Evolutionary conservation across 495 filamentous ascomycete species (phyloP).

Genomic region (Durotheca rogersii): DNA sequence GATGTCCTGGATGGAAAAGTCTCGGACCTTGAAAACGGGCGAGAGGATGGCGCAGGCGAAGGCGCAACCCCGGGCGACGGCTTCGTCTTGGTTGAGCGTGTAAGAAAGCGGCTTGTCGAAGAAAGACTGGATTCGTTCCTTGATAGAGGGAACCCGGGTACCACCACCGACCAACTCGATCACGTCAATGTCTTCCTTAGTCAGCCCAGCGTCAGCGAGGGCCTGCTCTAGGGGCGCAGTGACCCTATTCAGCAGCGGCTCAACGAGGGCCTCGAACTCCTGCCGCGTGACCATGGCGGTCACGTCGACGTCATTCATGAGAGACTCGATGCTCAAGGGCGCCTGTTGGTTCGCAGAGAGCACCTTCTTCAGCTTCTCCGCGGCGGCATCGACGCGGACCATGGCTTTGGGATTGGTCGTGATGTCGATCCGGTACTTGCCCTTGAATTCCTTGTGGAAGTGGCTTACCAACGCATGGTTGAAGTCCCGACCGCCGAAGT

Average conservation of each 20-base stretch:
- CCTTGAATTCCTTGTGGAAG: constrained; percentile 91
- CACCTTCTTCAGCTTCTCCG: constrained; percentile 99
- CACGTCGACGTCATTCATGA: constrained; percentile 98
- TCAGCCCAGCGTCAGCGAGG: constrained; percentile 86
- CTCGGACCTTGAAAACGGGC: constrained; percentile 96
- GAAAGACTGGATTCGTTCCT: constrained; percentile 84
- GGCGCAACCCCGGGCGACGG: constrained; percentile 91
- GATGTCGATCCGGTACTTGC: constrained; percentile 91
- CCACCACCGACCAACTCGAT: constrained; percentile 94
- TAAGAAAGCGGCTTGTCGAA: constrained; percentile 91
- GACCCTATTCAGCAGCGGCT: constrained; percentile 77
- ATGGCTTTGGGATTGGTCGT: constrained; percentile 83
- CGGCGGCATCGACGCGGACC: constrained; percentile 79
- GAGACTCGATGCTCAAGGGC: constrained; percentile 95
- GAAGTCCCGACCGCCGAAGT: constrained; percentile 97
- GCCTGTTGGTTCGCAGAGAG: constrained; percentile 92
- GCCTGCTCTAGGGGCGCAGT: constrained; percentile 81
- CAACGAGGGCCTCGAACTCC: constrained; percentile 86
- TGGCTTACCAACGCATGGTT: constrained; percentile 93
- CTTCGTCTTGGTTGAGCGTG: constrained; percentile 98
- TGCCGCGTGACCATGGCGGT: constrained; percentile 86
- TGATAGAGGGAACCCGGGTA: constrained; percentile 91
- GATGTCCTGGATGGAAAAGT: constrained; percentile 96
- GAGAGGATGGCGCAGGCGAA: constrained; percentile 99
- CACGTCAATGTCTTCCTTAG: constrained; percentile 85